Percentiles rank a stretch among this genome's conserved stretches.
Evolutionary conservation across 805 yeast genomes (phyloP).

Genomic region (Candida endomychidarum): DNA sequence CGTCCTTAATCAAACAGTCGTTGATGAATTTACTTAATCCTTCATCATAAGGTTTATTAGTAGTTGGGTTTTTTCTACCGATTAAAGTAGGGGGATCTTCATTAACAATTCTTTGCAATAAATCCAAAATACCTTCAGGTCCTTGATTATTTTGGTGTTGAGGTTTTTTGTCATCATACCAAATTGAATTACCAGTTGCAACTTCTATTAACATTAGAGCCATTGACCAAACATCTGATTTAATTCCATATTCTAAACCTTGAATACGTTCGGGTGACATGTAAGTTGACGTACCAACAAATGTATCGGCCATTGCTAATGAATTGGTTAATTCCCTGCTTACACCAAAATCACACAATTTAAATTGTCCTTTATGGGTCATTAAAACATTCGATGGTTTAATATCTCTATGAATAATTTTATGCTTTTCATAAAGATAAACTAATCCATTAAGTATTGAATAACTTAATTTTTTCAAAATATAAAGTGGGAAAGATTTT

Average conservation of each 20-base stretch:
- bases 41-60: constrained; percentile 35
- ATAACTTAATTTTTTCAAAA: constrained; percentile 70
- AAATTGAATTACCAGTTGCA: constrained; percentile 81
- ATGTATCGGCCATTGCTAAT: constrained; percentile 82
- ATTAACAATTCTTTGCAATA: constrained; percentile 88
- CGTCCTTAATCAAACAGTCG: constrained; percentile 72
- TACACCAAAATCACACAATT: constrained; percentile 96
- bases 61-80: constrained; percentile 29
- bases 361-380: constrained; percentile 82
- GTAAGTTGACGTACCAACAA: constrained; percentile 96
- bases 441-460: constrained; percentile 79
- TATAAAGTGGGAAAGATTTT: constrained; percentile 52
- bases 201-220: constrained; percentile 89
- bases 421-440: constrained; percentile 78
- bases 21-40: constrained; percentile 68
- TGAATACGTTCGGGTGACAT: constrained; percentile 97
- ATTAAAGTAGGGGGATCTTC: constrained; percentile 80
- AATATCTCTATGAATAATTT: constrained; percentile 92
- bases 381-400: constrained; percentile 92
- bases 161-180: constrained; percentile 37
- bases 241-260: constrained; percentile 90
- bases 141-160: constrained; percentile 17
- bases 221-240: constrained; percentile 96
- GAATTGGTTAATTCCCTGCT: constrained; percentile 89
- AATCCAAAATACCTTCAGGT: constrained; percentile 87